phyloP scores from a whole-genome alignment of 768 basidiomycete species.

The Tricholoma matsutake region DNA sequence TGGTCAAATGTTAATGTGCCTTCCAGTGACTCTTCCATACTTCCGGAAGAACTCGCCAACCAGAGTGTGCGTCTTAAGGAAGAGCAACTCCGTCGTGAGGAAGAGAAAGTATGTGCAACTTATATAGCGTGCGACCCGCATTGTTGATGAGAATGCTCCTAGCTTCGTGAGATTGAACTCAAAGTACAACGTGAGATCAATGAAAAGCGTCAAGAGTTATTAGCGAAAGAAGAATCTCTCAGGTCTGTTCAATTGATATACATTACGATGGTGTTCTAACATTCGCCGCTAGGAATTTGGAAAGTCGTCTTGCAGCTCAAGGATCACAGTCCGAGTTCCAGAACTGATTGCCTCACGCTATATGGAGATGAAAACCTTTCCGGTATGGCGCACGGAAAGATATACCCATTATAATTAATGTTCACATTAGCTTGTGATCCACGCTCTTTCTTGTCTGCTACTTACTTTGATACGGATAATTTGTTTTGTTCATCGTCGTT shows the following conservation, averaged over 20 bases:
- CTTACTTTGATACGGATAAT: slow-evolving; percentile 31
- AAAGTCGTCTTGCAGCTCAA: slow-evolving; percentile 88
- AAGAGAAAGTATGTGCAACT: slow-evolving; percentile 73
- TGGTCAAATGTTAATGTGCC: slow-evolving; percentile 14
- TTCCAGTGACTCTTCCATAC: slow-evolving; percentile 78
- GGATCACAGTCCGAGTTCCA: slow-evolving; percentile 80
- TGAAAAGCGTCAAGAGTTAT: slow-evolving; percentile 93
- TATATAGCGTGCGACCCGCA: neutral
- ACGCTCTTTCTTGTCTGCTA: slow-evolving; percentile 17
- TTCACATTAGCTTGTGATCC: slow-evolving; percentile 5
- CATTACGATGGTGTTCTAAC: slow-evolving; percentile 6
- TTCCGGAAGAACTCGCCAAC: slow-evolving; percentile 94
- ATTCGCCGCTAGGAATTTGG: slow-evolving; percentile 61
- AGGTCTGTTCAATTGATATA: slow-evolving; percentile 41
- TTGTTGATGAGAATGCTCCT: slow-evolving; percentile 11
- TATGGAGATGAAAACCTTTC: slow-evolving; percentile 4
- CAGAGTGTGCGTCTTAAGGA: slow-evolving; percentile 98
- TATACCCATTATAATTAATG: slow-evolving; percentile 16
- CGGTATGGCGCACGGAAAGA: slow-evolving; percentile 3
- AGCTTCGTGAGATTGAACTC: slow-evolving; percentile 97
- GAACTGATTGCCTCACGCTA: slow-evolving; percentile 39
- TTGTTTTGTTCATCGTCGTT: slow-evolving; percentile 31
- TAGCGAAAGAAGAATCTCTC: slow-evolving; percentile 95
- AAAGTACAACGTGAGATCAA: slow-evolving; percentile 98
- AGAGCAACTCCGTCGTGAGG: slow-evolving; percentile 95